phyloP scores from a whole-genome alignment of 805 yeast genomes.

The Lipomyces mesembrius region DNA sequence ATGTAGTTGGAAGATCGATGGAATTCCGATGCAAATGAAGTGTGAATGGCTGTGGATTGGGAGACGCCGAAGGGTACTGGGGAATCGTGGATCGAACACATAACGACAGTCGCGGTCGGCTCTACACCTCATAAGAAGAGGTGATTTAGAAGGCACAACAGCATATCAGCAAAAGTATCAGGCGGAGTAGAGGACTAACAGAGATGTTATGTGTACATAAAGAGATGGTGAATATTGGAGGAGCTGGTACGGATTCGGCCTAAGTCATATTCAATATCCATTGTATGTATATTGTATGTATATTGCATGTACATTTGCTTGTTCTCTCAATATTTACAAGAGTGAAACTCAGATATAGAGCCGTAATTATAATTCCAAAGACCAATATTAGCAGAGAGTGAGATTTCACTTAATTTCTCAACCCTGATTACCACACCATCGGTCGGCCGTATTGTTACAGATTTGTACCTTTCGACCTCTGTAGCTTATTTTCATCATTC shows the following conservation, averaged over 20 bases:
- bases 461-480: neutral
- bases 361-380: neutral
- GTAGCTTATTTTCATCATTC: constrained; percentile 10
- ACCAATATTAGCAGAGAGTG: neutral
- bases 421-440: neutral
- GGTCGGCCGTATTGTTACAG: neutral
- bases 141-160: neutral
- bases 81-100: no score
- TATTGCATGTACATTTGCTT: neutral
- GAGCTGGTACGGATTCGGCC: no score
- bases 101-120: no score
- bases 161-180: neutral
- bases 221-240: no score
- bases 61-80: no score
- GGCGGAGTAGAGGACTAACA: neutral
- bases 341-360: neutral
- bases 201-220: no score
- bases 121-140: neutral
- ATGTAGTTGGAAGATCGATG: no score
- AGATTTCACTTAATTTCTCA: no score
- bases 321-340: neutral
- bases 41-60: no score
- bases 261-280: neutral
- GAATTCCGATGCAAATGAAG: no score
- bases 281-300: no score